A percentile compares a stretch with the other conserved stretches of the same genome.
These are phyloP conservation scores for Parascedosporium putredinis DNA, from an alignment of 2,329 filamentous ascomycete species.

Conservation along the genomic window DNA sequence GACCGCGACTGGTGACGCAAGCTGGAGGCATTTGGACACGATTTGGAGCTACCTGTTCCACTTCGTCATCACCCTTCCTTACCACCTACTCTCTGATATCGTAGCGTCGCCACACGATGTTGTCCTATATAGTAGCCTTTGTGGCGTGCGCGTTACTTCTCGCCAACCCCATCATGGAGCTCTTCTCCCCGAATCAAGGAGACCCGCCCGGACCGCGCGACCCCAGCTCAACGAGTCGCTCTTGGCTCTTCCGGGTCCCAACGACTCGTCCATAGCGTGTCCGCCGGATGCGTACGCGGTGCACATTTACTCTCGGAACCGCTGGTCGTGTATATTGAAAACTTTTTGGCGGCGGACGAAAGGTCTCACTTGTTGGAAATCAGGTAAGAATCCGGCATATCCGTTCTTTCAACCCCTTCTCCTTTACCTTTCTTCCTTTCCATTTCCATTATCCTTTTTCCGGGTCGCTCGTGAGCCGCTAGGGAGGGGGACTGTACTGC, in stretches of 20 bases:
- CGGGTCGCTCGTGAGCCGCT: too few species aligned
- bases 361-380: slow-evolving; percentile 37
- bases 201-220: slow-evolving; percentile 24
- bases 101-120: too few species aligned
- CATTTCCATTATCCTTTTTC: too few species aligned
- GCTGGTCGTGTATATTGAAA: slow-evolving; percentile 42
- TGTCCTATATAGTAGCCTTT: slow-evolving; percentile 33
- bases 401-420: not conserved
- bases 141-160: slow-evolving; percentile 32
- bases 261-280: slow-evolving; percentile 26
- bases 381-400: slow-evolving; percentile 30
- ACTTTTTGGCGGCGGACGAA: slow-evolving; percentile 36
- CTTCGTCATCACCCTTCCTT: too few species aligned
- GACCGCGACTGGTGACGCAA: too few species aligned
- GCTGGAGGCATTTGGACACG: too few species aligned
- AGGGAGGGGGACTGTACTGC: too few species aligned
- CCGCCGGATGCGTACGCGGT: slow-evolving; percentile 31
- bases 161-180: slow-evolving; percentile 30
- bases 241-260: slow-evolving; percentile 33
- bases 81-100: too few species aligned
- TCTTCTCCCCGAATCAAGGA: slow-evolving; percentile 21
- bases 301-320: slow-evolving; percentile 33
- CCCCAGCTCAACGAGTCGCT: slow-evolving; percentile 40
- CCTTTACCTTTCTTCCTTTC: not conserved
- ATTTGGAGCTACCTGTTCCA: too few species aligned